These are phyloP conservation scores for Pelargonium fulgidum DNA, from an alignment of 441 rosid genomes.

Conservation along the genomic window DNA sequence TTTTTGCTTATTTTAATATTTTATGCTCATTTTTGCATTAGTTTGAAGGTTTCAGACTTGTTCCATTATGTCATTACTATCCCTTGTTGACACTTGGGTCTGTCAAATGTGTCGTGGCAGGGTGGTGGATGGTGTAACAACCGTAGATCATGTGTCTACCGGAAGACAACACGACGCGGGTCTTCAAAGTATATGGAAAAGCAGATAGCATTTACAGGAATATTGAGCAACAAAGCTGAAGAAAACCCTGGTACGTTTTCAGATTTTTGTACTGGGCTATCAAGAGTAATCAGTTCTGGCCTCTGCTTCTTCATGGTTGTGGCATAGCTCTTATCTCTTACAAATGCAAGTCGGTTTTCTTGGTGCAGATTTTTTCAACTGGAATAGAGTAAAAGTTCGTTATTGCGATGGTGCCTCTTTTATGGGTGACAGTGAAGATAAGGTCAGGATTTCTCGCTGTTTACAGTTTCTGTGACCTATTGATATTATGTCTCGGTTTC, in stretches of 20 bases:
- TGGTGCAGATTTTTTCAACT: slow-evolving; percentile 35
- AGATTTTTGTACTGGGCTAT: background rate
- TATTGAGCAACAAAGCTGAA: slow-evolving; percentile 59
- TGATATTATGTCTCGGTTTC: no score
- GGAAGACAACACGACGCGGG: slow-evolving; percentile 64
- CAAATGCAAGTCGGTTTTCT: background rate
- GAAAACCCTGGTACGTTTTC: slow-evolving; percentile 63
- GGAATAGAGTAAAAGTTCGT: slow-evolving; percentile 7
- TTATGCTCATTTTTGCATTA: no score
- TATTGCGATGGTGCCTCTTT: slow-evolving; percentile 3
- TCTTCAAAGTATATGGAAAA: slow-evolving; percentile 89
- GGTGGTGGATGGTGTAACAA: slow-evolving; percentile 99
- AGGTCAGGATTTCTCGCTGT: background rate
- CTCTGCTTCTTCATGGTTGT: slow-evolving; percentile 5
- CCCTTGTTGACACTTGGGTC: slow-evolving; percentile 10
- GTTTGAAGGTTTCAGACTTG: no score
- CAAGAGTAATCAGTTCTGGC: background rate
- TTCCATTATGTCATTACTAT: background rate
- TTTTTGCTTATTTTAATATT: no score
- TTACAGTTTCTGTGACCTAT: background rate
- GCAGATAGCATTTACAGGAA: slow-evolving; percentile 63
- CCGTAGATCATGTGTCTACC: slow-evolving; percentile 62
- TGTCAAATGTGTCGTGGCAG: slow-evolving; percentile 33
- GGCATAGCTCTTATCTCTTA: background rate
- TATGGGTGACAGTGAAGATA: slow-evolving; percentile 2